phyloP scores from a whole-genome alignment of 1,284 basidiomycete genomes.

The Paramarasmius palmivorus region DNA sequence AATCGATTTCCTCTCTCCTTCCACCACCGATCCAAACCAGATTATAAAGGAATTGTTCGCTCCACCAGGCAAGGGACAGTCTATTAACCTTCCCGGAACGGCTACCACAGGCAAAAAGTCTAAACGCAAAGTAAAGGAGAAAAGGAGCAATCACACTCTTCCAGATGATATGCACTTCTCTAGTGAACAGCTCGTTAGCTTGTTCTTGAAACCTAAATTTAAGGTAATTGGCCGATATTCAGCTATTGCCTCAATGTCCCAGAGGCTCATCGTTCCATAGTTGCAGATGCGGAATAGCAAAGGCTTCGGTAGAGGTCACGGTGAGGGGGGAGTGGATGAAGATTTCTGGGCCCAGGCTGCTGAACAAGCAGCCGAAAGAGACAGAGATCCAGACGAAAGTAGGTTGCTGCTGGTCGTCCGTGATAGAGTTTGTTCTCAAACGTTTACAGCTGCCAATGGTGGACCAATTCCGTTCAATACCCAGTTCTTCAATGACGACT shows the following conservation, averaged over 20 bases:
- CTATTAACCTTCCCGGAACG: conserved; percentile 71
- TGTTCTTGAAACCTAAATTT: conserved; percentile 97
- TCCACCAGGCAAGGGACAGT: conserved; percentile 61
- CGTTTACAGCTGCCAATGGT: conserved; percentile 39
- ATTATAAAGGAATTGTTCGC: conserved; percentile 82
- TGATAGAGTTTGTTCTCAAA: neutral
- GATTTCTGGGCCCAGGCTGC: conserved; percentile 94
- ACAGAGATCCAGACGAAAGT: conserved; percentile 65
- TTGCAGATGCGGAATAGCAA: conserved; percentile 79
- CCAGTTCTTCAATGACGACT: conserved; percentile 96
- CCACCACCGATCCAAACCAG: conserved; percentile 65
- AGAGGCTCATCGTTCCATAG: conserved; percentile 38
- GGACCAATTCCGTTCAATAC: conserved; percentile 84
- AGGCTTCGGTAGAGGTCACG: conserved; percentile 49
- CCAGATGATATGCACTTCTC: conserved; percentile 99
- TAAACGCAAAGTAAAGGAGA: conserved; percentile 60
- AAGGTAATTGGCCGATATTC: conserved; percentile 53
- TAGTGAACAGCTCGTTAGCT: conserved; percentile 82
- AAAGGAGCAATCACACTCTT: conserved; percentile 78
- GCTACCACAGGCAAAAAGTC: conserved; percentile 34
- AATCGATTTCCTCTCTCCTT: conserved; percentile 80
- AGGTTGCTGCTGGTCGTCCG: conserved; percentile 24
- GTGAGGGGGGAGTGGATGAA: conserved; percentile 87
- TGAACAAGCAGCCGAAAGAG: conserved; percentile 65
- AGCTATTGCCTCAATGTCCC: conserved; percentile 4